Percentiles rank a stretch among this genome's conserved stretches.
Evolutionary conservation across 148 eudicot species (phyloP).

Genomic region (Cornus controversa): DNA sequence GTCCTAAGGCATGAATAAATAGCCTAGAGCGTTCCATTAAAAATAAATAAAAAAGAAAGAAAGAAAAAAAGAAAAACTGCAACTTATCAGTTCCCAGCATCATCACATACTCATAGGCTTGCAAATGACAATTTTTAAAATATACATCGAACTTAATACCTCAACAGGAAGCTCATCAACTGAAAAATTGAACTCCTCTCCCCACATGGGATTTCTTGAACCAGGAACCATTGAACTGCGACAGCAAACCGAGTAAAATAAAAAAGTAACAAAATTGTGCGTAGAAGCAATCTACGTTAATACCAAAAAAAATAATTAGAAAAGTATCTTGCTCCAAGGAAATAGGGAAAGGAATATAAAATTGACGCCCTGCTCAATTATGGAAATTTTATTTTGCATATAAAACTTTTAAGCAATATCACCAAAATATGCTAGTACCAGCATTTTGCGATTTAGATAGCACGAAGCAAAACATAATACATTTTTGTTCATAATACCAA

Average conservation of each 20-base stretch:
- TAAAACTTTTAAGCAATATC: background rate
- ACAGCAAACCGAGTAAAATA: conserved; percentile 5
- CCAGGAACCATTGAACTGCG: conserved; percentile 97
- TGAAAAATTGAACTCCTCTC: conserved; percentile 87
- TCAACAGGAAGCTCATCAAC: conserved; percentile 81
- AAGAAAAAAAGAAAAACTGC: background rate
- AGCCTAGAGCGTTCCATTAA: background rate
- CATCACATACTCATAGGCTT: background rate
- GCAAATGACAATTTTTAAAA: background rate
- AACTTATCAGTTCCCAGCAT: background rate
- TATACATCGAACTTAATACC: conserved; percentile 42
- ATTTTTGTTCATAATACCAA: background rate
- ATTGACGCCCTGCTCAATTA: background rate
- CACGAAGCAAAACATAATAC: background rate
- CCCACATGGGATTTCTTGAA: conserved; percentile 99
- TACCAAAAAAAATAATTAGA: too few species aligned
- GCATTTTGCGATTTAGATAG: background rate
- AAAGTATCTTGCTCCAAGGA: background rate
- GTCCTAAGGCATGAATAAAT: background rate
- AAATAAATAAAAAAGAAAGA: background rate
- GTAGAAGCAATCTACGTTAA: too few species aligned
- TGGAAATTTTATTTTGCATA: background rate
- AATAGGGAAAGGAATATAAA: background rate
- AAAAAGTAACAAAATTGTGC: background rate
- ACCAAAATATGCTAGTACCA: background rate